Conservation (phyloP, 2,329 filamentous ascomycete species). For the Aspergillus candidus region DNA sequence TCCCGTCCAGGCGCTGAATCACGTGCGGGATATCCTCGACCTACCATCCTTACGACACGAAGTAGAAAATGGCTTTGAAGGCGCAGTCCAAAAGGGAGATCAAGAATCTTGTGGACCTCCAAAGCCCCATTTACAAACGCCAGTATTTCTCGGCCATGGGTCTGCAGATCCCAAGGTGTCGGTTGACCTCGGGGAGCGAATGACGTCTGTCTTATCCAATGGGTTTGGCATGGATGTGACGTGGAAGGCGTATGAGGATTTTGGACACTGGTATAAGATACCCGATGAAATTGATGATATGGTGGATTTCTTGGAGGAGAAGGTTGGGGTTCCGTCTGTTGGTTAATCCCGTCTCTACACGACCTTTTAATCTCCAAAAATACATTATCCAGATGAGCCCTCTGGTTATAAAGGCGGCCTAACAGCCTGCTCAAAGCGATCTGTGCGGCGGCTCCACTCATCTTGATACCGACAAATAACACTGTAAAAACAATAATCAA, state of each 20-base stretch:
- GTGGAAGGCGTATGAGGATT: conserved; percentile 37
- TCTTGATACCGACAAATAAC: no score
- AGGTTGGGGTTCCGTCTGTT: conserved; percentile 8
- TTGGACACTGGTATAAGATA: conserved; percentile 47
- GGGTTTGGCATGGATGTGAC: conserved; percentile 15
- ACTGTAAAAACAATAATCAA: no score
- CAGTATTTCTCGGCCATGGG: conserved; percentile 15
- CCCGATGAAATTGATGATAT: conserved; percentile 47
- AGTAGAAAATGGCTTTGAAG: conserved; percentile 29
- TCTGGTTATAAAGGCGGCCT: no score
- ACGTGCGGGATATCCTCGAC: conserved; percentile 30
- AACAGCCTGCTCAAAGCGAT: no score
- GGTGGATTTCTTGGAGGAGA: conserved; percentile 26
- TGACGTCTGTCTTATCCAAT: conserved; percentile 11
- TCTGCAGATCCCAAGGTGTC: conserved; percentile 12
- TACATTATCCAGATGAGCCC: no score
- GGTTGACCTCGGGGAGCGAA: conserved; percentile 8
- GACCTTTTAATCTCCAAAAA: no score
- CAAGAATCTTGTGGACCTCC: no score
- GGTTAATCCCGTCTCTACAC: neutral
- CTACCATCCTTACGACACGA: conserved; percentile 8
- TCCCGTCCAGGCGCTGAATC: conserved; percentile 21
- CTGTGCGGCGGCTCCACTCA: no score
- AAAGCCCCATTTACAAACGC: conserved; percentile 2
- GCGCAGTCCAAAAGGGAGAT: conserved; percentile 19